Conservation (phyloP, 2,329 filamentous ascomycete genomes). For the Knoxdaviesia proteae region DNA sequence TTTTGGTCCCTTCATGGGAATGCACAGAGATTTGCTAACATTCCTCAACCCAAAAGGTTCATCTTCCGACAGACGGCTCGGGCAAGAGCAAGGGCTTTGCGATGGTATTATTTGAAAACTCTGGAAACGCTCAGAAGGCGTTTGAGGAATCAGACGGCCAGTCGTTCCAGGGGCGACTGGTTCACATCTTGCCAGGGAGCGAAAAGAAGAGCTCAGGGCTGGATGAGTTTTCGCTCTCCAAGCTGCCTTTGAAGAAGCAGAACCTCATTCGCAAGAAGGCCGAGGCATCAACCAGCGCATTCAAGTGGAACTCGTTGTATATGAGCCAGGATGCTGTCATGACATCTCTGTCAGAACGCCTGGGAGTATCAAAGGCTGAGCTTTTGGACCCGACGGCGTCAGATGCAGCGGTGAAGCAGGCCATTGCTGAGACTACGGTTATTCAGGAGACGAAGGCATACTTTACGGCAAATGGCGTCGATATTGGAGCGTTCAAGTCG, state of each 20-base stretch:
- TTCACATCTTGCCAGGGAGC: constrained; percentile 74
- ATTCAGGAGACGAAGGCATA: constrained; percentile 94
- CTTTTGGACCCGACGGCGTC: constrained; percentile 88
- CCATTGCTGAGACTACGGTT: constrained; percentile 83
- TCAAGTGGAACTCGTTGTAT: constrained; percentile 99
- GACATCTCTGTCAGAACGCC: constrained; percentile 63
- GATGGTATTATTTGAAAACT: constrained; percentile 58
- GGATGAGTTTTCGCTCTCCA: constrained; percentile 76
- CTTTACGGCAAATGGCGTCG: constrained; percentile 70
- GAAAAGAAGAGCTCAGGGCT: constrained; percentile 64
- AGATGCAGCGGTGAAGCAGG: constrained; percentile 88
- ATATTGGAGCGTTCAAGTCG: constrained; percentile 78
- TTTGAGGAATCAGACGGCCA: constrained; percentile 63
- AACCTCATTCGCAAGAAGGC: constrained; percentile 71
- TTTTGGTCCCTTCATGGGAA: too few relatives aligned
- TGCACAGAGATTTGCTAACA: background rate
- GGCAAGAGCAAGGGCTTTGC: constrained; percentile 77
- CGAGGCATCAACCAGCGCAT: constrained; percentile 55
- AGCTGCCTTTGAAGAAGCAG: constrained; percentile 86
- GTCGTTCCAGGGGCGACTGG: constrained; percentile 75
- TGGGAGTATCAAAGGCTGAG: constrained; percentile 80
- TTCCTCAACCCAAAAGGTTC: constrained; percentile 39
- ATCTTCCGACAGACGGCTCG: constrained; percentile 56
- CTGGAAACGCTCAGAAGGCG: constrained; percentile 55
- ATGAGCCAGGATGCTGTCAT: constrained; percentile 95